A percentile compares a stretch with the other conserved stretches of the same genome.
phyloP scores from a whole-genome alignment of 805 yeast species.

The Nakazawaea ambrosiae region DNA sequence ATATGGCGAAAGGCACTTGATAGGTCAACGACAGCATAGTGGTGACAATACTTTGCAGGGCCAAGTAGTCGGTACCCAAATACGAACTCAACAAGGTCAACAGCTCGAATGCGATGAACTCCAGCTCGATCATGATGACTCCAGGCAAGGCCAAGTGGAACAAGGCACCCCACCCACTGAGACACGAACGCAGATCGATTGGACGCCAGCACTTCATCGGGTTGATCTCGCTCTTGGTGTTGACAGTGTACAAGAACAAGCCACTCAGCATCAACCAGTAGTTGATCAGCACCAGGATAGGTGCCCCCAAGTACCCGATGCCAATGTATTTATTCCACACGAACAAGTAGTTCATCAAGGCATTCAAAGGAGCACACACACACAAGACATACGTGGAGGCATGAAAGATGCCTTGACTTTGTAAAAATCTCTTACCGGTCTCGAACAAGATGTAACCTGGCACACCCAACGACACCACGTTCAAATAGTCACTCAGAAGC shows the following conservation, averaged over 20 bases:
- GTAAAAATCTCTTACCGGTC: conserved; percentile 48
- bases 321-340: conserved; percentile 39
- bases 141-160: conserved; percentile 46
- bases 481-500: conserved; percentile 41
- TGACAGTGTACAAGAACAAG: conserved; percentile 30
- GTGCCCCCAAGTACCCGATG: conserved; percentile 52
- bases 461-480: conserved; percentile 41
- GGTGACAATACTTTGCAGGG: conserved; percentile 43
- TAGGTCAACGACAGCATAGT: conserved; percentile 40
- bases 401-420: conserved; percentile 54
- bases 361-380: conserved; percentile 48
- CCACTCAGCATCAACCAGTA: conserved; percentile 51
- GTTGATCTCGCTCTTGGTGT: conserved; percentile 35
- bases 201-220: conserved; percentile 50
- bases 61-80: conserved; percentile 45
- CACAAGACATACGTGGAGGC: conserved; percentile 46
- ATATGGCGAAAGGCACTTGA: conserved; percentile 52
- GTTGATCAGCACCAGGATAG: conserved; percentile 50
- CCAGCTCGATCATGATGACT: conserved; percentile 52
- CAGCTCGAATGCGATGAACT: conserved; percentile 51
- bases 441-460: conserved; percentile 53
- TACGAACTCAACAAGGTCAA: conserved; percentile 48
- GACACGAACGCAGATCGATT: conserved; percentile 29
- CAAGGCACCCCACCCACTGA: conserved; percentile 38
- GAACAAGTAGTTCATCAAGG: conserved; percentile 36